Evolutionary conservation across 306 rosid species (phyloP), one percentile per base, ranked within the genome.

Genomic region (Luffa aegyptiaca): DNA sequence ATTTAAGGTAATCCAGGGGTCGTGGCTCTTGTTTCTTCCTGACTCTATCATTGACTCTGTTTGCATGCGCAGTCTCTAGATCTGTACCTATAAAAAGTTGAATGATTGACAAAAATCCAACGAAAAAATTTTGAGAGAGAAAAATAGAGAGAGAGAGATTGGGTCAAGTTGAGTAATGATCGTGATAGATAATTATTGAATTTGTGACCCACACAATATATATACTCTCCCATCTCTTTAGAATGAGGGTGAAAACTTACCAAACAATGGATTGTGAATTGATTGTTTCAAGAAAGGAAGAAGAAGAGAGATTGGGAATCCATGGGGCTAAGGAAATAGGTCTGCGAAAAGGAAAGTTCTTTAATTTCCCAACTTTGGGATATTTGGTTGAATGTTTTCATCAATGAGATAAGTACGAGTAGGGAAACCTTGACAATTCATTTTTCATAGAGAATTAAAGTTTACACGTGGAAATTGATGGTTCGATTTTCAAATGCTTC

Each of bases 281-380:
- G 13, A 12, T 65, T 65, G 48, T 65, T 65, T 65, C 10, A 6
- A 3, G 7, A 64, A 65, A 65, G 5, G 14, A 10, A 61, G 37
- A 61, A 61, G 68, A 31, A 31, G 17, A 63, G 26, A 4, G 21
- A n/a, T 68, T 39, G 51, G 10, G 2, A 41, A 17, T 68, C 31
- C 18, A 68, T 68, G 52, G 51, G 51, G 74, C 74, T 68, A 68
- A 39, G 74, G 74, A 39, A 41, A 41, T 68, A 68, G 74, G 74
- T 68, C 49, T 68, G 51, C 74, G 74, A 68, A 68, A 68, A 68
- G 8, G 74, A 68, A 68, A 68, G 16, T 68, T 68, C 74, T 68
- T 68, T 68, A 4, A 41, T 68, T 18, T 68, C 33, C 12, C 0
- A 18, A 39, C 35, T 18, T 66, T 66, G 20, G 74, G 5, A 10